These are phyloP conservation scores for Pseudonitzschia multiseries DNA, from an alignment of 108 stramenopile species.

Conservation along the genomic window DNA sequence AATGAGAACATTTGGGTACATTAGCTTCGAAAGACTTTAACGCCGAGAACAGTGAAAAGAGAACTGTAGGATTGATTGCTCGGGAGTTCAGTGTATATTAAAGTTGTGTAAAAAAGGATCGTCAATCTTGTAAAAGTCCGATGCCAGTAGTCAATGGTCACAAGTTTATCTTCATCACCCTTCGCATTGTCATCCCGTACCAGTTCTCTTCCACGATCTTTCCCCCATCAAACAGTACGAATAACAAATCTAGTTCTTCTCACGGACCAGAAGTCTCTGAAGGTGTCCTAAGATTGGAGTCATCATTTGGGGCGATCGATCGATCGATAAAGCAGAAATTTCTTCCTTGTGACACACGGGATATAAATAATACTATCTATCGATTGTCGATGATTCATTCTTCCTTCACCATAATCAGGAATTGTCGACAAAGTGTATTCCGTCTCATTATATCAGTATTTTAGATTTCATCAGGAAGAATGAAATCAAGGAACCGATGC, in stretches of 20 bases:
- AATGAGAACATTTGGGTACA: not conserved
- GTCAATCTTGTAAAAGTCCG: slow-evolving; percentile 25
- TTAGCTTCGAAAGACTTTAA: not conserved
- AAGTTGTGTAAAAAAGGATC: slow-evolving; percentile 41
- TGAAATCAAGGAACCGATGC: not conserved
- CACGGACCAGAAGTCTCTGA: slow-evolving; percentile 46
- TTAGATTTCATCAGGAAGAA: slow-evolving; percentile 18
- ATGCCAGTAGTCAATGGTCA: slow-evolving; percentile 50
- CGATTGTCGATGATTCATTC: slow-evolving; percentile 4
- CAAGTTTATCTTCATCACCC: slow-evolving; percentile 35
- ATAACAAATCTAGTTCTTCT: slow-evolving; percentile 50
- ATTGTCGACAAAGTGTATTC: slow-evolving; percentile 41
- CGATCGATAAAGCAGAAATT: not conserved
- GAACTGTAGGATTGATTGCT: not conserved
- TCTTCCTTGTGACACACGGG: not conserved
- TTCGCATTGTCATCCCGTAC: not conserved
- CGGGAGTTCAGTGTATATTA: slow-evolving; percentile 48
- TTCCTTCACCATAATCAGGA: slow-evolving; percentile 41
- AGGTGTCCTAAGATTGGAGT: slow-evolving; percentile 56
- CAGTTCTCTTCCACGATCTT: not conserved
- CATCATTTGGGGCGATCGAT: slow-evolving; percentile 38
- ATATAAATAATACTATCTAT: slow-evolving; percentile 3
- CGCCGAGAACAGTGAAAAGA: not conserved
- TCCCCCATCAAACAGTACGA: slow-evolving; percentile 54
- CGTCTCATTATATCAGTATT: slow-evolving; percentile 56